Evolutionary conservation across 2,329 filamentous ascomycete genomes (phyloP).

Genomic region (Penicillium sp.): DNA sequence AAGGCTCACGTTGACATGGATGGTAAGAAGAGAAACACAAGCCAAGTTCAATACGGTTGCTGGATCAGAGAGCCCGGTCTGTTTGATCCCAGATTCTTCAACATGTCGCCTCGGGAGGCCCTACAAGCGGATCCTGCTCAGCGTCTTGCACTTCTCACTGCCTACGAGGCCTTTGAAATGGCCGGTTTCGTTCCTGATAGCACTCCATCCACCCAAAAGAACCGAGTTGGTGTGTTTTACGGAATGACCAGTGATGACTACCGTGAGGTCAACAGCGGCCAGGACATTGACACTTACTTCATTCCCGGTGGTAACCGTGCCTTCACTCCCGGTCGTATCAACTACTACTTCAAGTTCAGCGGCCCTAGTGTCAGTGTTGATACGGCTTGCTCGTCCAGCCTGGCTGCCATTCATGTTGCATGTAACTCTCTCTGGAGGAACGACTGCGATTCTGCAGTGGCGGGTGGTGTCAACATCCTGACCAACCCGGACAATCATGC

Average conservation of each 20-base stretch:
- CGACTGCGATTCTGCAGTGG: conserved; percentile 75
- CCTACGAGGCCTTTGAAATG: conserved; percentile 78
- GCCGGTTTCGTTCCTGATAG: conserved; percentile 69
- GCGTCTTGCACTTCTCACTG: conserved; percentile 67
- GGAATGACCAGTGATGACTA: conserved; percentile 72
- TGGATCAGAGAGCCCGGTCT: conserved; percentile 70
- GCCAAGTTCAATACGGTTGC: conserved; percentile 69
- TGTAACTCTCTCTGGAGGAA: conserved; percentile 69
- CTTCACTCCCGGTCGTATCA: conserved; percentile 29
- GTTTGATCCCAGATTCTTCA: conserved; percentile 81
- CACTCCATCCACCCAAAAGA: conserved; percentile 60
- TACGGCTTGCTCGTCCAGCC: conserved; percentile 71
- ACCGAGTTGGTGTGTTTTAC: conserved; percentile 67
- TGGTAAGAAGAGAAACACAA: conserved; percentile 69
- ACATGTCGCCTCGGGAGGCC: conserved; percentile 78
- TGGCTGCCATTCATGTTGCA: conserved; percentile 65
- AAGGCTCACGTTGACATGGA: conserved; percentile 66
- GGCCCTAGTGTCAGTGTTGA: conserved; percentile 69
- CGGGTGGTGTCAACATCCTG: conserved; percentile 69
- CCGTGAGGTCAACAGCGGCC: conserved; percentile 67
- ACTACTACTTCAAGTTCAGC: conserved; percentile 69
- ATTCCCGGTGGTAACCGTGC: conserved; percentile 59
- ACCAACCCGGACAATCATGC: conserved; percentile 78
- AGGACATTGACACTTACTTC: conserved; percentile 66
- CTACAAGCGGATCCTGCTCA: conserved; percentile 78